Evolutionary conservation across 176 grass and related monocot genomes (phyloP), one percentile per base, ranked within the genome.

Genomic region (Carex pumila): DNA sequence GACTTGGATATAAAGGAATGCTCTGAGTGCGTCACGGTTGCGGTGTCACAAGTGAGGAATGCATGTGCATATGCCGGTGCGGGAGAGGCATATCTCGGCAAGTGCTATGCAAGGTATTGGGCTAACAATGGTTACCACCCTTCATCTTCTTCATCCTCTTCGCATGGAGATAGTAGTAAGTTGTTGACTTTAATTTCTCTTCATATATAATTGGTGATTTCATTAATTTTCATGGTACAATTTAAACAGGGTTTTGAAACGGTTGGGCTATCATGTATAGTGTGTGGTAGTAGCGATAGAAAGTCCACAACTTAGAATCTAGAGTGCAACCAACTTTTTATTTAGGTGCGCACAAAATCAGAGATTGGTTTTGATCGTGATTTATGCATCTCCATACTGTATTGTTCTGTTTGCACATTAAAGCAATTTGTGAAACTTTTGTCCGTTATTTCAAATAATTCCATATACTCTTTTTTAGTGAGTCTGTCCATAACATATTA

Each of bases 101-200:
- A 94, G 95, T 97, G 95, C 86, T 97, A 92, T 83, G 87, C 87
- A 36, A 88, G 92, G 17, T 94, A 89, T 86, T 97, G 95, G 95
- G 94, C 90, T 71, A 94, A 92, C 50, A 89, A 80, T 36, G 88
- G 19, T 18, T 83, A 43, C 60, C 34, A 64, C 19, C n/a, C 81
- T 52, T 83, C 81, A 45, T 37, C 79, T 10, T 63, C 80, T 19
- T 49, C 61, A 55, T 78, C 45, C 9, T 3, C 25, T 63, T 32
- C 22, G 25, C 61, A 3, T 54, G n/a, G 31, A 83, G 81, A 83
- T 17, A 83, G 69, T 67, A 52, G 81, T 83, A 83, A 83, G 81
- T 83, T 63, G 39, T 83, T 63, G 12, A 55, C 45, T 36, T 69
- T 29, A 6, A 39, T 81, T 81, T 13, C 47, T 30, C 41, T 13